Conservation (phyloP, 192 early-diverging fungal genomes). For the Martensiomyces pterosporus region DNA sequence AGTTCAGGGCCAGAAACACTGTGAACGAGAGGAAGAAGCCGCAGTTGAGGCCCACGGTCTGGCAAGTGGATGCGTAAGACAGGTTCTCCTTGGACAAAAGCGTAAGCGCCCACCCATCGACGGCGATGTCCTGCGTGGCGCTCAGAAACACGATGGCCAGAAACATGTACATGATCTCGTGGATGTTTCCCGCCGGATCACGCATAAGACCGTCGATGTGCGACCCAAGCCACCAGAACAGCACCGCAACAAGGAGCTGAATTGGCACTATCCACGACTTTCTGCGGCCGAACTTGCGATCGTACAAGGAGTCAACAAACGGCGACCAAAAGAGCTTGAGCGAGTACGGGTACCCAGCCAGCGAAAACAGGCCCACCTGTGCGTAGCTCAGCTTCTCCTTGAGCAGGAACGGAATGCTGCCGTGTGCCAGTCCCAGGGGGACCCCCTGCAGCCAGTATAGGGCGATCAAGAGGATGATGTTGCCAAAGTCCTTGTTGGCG, state of each 20-base stretch:
- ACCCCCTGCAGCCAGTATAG: conserved; percentile 89
- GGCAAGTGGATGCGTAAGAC: conserved; percentile 88
- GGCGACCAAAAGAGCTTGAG: conserved; percentile 98
- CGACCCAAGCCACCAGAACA: conserved; percentile 75
- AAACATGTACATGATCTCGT: conserved; percentile 70
- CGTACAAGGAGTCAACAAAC: conserved; percentile 88
- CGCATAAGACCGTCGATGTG: conserved; percentile 70
- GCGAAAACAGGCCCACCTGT: conserved; percentile 90
- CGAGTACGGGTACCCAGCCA: conserved; percentile 95
- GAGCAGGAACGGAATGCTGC: conserved; percentile 90
- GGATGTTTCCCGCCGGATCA: conserved; percentile 44
- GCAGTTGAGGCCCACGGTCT: conserved; percentile 94
- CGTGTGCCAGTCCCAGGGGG: conserved; percentile 86
- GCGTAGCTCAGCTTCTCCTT: conserved; percentile 90
- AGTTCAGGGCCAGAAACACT: conserved; percentile 95
- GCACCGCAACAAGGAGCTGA: conserved; percentile 75
- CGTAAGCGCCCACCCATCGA: conserved; percentile 90
- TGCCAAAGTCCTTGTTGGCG: conserved; percentile 51
- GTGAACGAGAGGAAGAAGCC: conserved; percentile 97
- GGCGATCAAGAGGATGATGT: conserved; percentile 49
- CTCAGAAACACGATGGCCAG: conserved; percentile 86
- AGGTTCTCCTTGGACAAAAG: conserved; percentile 87
- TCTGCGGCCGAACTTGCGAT: conserved; percentile 76
- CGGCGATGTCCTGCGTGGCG: conserved; percentile 86
- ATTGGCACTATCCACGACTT: conserved; percentile 99